These are phyloP conservation scores for Pyrenopolyporus hunteri DNA, from an alignment of 495 filamentous ascomycete genomes.

Conservation along the genomic window DNA sequence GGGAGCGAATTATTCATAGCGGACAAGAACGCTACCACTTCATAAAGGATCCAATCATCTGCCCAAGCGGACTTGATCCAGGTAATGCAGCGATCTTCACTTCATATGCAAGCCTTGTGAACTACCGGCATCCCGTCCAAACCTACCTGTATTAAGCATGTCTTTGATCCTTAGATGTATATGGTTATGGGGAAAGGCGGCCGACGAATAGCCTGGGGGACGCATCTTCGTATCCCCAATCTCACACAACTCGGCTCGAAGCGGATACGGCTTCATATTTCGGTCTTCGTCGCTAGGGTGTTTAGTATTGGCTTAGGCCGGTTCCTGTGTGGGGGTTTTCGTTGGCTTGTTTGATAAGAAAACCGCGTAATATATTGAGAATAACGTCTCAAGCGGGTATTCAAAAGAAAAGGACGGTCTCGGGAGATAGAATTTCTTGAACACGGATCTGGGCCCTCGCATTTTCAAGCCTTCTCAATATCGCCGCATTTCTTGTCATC, in stretches of 20 bases:
- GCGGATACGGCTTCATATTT: conserved; percentile 6
- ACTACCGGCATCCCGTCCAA: conserved; percentile 21
- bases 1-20: no score
- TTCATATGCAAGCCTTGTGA: conserved; percentile 21
- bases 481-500: conserved; percentile 7
- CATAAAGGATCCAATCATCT: conserved; percentile 5
- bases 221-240: neutral
- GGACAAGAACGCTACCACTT: neutral
- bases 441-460: neutral
- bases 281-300: conserved; percentile 7
- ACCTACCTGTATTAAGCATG: neutral
- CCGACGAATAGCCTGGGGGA: no score
- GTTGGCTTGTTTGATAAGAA: conserved; percentile 11
- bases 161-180: neutral
- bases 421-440: neutral
- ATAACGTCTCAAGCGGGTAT: neutral
- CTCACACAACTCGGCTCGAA: conserved; percentile 2
- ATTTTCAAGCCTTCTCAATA: neutral
- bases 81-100: conserved; percentile 13
- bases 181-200: no score
- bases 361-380: conserved; percentile 3
- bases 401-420: neutral
- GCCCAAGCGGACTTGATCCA: neutral
- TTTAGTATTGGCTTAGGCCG: neutral
- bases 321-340: conserved; percentile 1